A percentile compares a stretch with the other conserved stretches of the same genome.
Conservation (phyloP, 305 asterid species). For the Solanum hybrid region DNA sequence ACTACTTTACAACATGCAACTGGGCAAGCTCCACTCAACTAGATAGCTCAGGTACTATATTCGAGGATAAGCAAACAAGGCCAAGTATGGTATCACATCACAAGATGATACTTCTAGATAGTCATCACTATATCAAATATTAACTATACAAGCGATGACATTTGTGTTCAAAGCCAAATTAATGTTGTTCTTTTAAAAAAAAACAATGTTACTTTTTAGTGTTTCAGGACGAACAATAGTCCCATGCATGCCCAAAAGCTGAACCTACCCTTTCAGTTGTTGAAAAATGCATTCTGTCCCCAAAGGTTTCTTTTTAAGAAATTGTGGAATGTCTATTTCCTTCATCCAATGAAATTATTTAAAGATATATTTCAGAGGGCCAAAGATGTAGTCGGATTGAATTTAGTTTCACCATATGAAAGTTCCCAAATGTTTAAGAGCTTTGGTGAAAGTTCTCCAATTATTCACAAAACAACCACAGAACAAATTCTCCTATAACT, state of each 20-base stretch:
- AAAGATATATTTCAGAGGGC: not conserved
- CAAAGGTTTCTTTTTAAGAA: not conserved
- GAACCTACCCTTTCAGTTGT: not conserved
- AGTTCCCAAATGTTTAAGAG: not conserved
- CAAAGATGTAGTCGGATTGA: not conserved
- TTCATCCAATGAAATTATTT: not conserved
- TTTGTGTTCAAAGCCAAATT: not conserved
- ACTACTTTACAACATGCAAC: not conserved
- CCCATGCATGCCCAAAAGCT: not conserved
- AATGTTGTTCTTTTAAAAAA: not conserved
- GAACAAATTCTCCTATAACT: not conserved
- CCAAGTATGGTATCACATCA: not conserved
- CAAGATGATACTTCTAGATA: not conserved
- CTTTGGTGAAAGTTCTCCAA: not conserved
- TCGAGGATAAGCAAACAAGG: not conserved
- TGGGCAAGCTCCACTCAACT: not conserved
- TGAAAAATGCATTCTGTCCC: not conserved
- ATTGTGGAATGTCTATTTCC: not conserved
- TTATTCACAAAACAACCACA: not conserved
- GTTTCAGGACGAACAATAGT: not conserved
- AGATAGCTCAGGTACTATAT: not conserved
- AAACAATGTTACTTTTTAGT: not conserved
- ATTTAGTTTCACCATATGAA: not conserved
- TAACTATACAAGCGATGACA: not conserved
- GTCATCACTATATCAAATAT: not conserved